phyloP scores from a whole-genome alignment of 768 basidiomycete genomes.

The Boletus eberwhitei region DNA sequence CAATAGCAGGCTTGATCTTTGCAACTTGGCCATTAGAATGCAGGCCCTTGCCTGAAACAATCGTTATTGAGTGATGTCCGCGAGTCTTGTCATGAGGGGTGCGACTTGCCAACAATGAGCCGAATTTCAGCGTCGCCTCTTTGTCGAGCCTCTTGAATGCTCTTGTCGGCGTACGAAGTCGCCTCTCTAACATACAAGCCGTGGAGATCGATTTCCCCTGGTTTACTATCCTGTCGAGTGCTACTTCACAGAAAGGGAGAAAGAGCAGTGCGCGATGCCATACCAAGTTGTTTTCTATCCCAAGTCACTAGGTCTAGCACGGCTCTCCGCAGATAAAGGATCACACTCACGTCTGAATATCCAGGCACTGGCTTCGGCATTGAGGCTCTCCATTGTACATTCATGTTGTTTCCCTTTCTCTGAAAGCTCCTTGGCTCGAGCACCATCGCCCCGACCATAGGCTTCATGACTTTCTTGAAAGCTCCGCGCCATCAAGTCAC shows the following conservation, averaged over 20 bases:
- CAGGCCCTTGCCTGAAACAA: slow-evolving; percentile 68
- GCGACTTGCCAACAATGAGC: slow-evolving; percentile 76
- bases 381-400: slow-evolving; percentile 70
- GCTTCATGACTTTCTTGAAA: slow-evolving; percentile 76
- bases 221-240: slow-evolving; percentile 52
- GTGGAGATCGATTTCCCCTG: slow-evolving; percentile 84
- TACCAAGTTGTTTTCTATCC: slow-evolving; percentile 74
- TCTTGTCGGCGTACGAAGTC: slow-evolving; percentile 65
- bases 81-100: not conserved
- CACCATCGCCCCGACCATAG: slow-evolving; percentile 70
- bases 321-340: not conserved
- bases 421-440: slow-evolving; percentile 76
- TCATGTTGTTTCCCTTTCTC: slow-evolving; percentile 79
- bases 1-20: slow-evolving; percentile 91
- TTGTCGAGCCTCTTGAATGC: slow-evolving; percentile 63
- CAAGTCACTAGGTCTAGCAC: not conserved
- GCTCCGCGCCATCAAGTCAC: slow-evolving; percentile 69
- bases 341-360: slow-evolving; percentile 63
- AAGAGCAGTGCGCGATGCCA: not conserved
- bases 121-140: slow-evolving; percentile 62
- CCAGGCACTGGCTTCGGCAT: slow-evolving; percentile 82
- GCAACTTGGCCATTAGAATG: slow-evolving; percentile 75
- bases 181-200: slow-evolving; percentile 95
- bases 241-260: not conserved
- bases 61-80: not conserved